Percentiles rank a stretch among this genome's conserved stretches.
Evolutionary conservation across 495 filamentous ascomycete species (phyloP).

Genomic region (Annulohypoxylon maeteangense): DNA sequence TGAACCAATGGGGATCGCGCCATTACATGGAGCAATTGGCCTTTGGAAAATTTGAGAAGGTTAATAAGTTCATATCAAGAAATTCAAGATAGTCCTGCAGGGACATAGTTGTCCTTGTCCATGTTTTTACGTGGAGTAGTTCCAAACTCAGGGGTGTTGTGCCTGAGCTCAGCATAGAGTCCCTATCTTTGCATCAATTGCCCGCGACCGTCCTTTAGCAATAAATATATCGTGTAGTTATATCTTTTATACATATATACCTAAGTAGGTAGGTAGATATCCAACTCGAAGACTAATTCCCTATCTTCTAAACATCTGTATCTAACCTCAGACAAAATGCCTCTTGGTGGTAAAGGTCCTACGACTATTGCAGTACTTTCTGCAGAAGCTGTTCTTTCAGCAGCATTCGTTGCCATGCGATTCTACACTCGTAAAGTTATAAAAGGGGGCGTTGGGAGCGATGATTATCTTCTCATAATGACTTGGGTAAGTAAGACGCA

Average conservation of each 20-base stretch:
- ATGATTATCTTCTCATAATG: conserved; percentile 35
- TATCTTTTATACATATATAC: background rate
- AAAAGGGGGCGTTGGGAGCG: conserved; percentile 24
- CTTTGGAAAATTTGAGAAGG: too few species aligned
- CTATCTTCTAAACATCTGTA: too few species aligned
- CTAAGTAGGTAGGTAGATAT: too few species aligned
- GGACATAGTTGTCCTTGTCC: background rate
- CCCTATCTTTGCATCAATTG: background rate
- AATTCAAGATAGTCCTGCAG: background rate
- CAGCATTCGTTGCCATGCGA: conserved; percentile 23
- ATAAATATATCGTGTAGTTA: background rate
- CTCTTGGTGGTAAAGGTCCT: conserved; percentile 35
- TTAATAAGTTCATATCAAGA: too few species aligned
- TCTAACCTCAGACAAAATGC: conserved; percentile 10
- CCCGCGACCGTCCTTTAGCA: background rate
- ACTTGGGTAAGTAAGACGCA: conserved; percentile 30
- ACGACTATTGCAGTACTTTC: conserved; percentile 26
- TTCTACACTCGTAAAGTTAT: conserved; percentile 29
- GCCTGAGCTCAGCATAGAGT: background rate
- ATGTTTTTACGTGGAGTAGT: background rate
- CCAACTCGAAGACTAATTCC: background rate
- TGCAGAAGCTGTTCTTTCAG: conserved; percentile 23
- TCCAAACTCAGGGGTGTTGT: background rate
- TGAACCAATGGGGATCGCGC: background rate
- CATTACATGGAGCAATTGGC: background rate